Evolutionary conservation across 108 stramenopile genomes (phyloP).

Genomic region (Discostella pseudostelligera): DNA sequence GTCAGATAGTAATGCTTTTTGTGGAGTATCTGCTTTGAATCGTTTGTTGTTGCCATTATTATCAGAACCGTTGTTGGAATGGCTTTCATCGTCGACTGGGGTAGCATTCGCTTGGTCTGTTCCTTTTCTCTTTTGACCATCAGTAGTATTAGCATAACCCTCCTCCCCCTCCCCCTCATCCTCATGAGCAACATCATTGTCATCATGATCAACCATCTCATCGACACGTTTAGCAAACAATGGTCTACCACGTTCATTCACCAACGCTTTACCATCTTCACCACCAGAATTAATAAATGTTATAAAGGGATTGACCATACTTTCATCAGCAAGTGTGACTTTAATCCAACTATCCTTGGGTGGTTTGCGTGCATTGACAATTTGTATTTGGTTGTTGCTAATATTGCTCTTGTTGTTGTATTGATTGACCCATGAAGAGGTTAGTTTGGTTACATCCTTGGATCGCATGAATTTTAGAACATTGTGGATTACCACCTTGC

Average conservation of each 20-base stretch:
- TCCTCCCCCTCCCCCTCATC: too few relatives aligned
- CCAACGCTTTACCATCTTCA: conserved; percentile 25
- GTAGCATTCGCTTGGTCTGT: too few relatives aligned
- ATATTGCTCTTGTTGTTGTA: conserved; percentile 12
- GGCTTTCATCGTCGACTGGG: conserved; percentile 9
- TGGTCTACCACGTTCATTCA: conserved; percentile 38
- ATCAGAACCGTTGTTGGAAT: conserved; percentile 6
- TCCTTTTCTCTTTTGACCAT: conserved; percentile 12
- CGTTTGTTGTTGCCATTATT: conserved; percentile 7
- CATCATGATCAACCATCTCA: conserved; percentile 21
- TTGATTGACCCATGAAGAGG: conserved; percentile 44
- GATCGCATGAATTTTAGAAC: conserved; percentile 57
- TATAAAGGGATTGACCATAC: conserved; percentile 60
- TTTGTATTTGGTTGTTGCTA: too few relatives aligned
- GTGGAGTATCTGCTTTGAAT: conserved; percentile 15
- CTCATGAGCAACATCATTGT: conserved; percentile 10
- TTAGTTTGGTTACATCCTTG: conserved; percentile 51
- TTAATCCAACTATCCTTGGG: conserved; percentile 58
- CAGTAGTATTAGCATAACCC: too few relatives aligned
- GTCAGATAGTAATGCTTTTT: conserved; percentile 15
- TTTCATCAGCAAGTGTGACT: conserved; percentile 44
- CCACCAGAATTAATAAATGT: conserved; percentile 43
- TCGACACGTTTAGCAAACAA: conserved; percentile 41
- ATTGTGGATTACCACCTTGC: conserved; percentile 68
- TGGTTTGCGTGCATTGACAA: conserved; percentile 53